Base-by-base conservation (phyloP, 768 basidiomycete genomes). In the Rhodosporidiobolus odoratus region DNA sequence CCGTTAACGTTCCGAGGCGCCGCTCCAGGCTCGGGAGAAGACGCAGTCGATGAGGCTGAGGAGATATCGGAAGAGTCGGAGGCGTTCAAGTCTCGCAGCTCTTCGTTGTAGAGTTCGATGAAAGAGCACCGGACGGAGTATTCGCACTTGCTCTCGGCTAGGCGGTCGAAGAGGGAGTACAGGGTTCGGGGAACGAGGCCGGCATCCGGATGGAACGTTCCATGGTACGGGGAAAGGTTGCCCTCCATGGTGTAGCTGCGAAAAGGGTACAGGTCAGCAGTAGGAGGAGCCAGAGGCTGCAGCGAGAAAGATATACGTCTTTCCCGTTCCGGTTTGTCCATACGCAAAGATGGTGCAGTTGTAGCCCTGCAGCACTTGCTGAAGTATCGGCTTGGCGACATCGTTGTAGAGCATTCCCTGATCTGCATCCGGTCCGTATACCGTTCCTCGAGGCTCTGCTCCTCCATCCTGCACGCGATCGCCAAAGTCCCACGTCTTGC, bases 311-410 rank as follows among this genome's bases (percentile, higher is more conserved):
- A 82, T 91, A 76, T 79, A 96, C 92, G 96, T 98, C 82, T 99
- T 99, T 30, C 96, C 96, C 0, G 96, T 97, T 1, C 96, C 96
- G 0, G 96, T 98, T 80, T 98, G 96, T 3, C 96, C 96, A 78
- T 99, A 99, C 7, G 94, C 94, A 80, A 98, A 97, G 30, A 99
- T 83, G 0, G 78, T 78, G 45, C 95, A 98, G 78, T 98, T 98
- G 82, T 96, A 99, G 9, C 96, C 96, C 79, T 85, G 83, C 47
- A 97, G 81, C n/a, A 97, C 94, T 78, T 99, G 91, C 57, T 91
- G 87, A 60, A 99, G 82, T 85, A 97, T 90, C 0, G 92, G 92
- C 72, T 85, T 85, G 50, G 97, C 95, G 48, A 97, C 95, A 62
- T 96, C 89, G 65, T 91, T 86, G 79, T 95, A 99, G 17, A 99